Base-by-base conservation (phyloP, 1,284 basidiomycete species). In the Austroboletus novae-zelandiae region DNA sequence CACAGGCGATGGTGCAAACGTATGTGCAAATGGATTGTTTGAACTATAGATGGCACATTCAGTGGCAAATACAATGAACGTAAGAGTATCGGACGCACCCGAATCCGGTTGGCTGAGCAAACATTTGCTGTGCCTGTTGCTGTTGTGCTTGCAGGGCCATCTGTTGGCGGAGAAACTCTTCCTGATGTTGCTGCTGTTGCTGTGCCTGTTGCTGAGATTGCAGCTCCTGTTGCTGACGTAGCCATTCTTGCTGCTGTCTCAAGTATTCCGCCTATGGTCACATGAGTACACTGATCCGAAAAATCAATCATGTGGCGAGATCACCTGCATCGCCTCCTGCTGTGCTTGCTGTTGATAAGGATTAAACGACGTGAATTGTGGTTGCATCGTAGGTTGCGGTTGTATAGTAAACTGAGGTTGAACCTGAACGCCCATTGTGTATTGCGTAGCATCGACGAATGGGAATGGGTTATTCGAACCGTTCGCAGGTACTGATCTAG, bases 341-440 rank as follows among this genome's bases (percentile, higher is more conserved):
- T 98, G 91, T 45, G 93, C 86, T 60, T 96, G 89, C 71, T 97
- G 94, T 56, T 97, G 89, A 65, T 98, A 99, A 0, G 96, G 96
- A 57, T 96, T 97, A 81, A 97, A 96, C 59, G 94, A 94, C 50
- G 84, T 93, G 57, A 81, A 83, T 61, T 87, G 84, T 0, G 84
- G 81, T 56, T 80, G 80, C 49, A 85, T 61, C n/a, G 69, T 60
- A 59, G 81, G 89, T 61, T 90, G 87, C 0, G 83, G 82, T 59
- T 85, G 77, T 14, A 65, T 50, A 3, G 95, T 98, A 61, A 84
- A 90, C 61, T 90, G 87, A 0, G 83, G 82, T 58, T 85, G 84
- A 10, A 86, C 69, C 7, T 32, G 31, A 10, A 9, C 31, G 10
- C 80, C 76, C 32, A 76, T 76, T 18, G 76, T 73, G 56, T 80